phyloP scores from a whole-genome alignment of 2,329 filamentous ascomycete species.

The Colletotrichum lindemuthianum region DNA sequence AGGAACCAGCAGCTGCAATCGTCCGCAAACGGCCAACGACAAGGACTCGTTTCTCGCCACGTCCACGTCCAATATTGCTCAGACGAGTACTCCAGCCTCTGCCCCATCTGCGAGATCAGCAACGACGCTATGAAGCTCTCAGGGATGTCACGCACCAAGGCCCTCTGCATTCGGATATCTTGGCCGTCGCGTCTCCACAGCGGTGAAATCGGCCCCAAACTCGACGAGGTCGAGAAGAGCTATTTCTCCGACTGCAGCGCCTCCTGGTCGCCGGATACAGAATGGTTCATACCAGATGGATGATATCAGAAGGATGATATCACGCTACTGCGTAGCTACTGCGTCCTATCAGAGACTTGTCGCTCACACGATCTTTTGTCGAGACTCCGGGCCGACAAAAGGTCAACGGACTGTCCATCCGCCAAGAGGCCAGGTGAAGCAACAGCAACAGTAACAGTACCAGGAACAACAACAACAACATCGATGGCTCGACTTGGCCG shows the following conservation, averaged over 20 bases:
- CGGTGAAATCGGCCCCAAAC: constrained; percentile 16
- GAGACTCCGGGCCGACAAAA: too few species aligned
- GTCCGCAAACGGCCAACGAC: too few species aligned
- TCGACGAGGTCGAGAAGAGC: constrained; percentile 9
- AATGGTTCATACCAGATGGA: neutral
- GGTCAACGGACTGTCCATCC: too few species aligned
- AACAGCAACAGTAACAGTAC: neutral
- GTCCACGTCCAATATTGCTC: too few species aligned
- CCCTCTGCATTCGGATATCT: constrained; percentile 8
- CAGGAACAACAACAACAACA: neutral
- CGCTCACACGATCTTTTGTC: too few species aligned
- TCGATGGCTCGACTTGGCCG: constrained; percentile 1
- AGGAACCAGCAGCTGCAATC: too few species aligned
- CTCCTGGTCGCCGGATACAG: constrained; percentile 6
- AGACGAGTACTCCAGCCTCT: neutral
- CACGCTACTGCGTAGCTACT: too few species aligned
- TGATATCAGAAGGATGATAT: neutral
- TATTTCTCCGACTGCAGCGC: constrained; percentile 10
- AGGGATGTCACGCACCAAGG: constrained; percentile 13
- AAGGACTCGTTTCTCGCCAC: too few species aligned
- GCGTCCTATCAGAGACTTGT: too few species aligned
- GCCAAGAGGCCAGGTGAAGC: too few species aligned
- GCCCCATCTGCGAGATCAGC: neutral
- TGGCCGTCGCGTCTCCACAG: constrained; percentile 8
- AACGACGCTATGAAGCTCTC: neutral